phyloP scores from a whole-genome alignment of 345 rosid species.

The Lepidium didymum region DNA sequence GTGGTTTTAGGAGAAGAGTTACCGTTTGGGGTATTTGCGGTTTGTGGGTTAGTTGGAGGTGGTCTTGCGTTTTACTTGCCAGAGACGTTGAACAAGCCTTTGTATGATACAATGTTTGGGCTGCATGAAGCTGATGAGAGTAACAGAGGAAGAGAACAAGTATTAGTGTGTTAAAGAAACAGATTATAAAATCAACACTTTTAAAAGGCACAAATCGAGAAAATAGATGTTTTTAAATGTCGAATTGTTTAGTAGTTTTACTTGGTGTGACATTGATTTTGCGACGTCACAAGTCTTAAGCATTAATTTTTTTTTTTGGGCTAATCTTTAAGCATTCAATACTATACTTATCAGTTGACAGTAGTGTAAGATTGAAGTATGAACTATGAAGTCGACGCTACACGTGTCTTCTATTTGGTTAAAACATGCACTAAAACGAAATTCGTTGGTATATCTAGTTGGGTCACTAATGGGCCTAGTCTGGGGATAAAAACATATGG shows the following conservation, averaged over 20 bases:
- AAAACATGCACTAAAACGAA: too few species aligned
- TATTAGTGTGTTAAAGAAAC: constrained; percentile 10
- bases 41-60: constrained; percentile 64
- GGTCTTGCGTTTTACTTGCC: constrained; percentile 71
- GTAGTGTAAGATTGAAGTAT: neutral
- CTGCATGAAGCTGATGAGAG: constrained; percentile 60
- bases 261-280: too few species aligned
- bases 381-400: too few species aligned
- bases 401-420: too few species aligned
- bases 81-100: constrained; percentile 71
- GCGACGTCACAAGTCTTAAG: too few species aligned
- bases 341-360: neutral
- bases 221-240: neutral
- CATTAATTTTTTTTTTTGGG: too few species aligned
- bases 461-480: too few species aligned
- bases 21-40: constrained; percentile 66
- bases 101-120: constrained; percentile 84
- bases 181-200: neutral
- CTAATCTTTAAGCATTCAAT: too few species aligned
- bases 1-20: constrained; percentile 65
- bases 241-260: constrained; percentile 1
- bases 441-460: too few species aligned
- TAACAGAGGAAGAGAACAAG: constrained; percentile 21
- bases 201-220: neutral
- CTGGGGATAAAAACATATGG: too few species aligned